Base-by-base conservation (phyloP, 2,329 filamentous ascomycete genomes). In the Apiospora saccharicola region DNA sequence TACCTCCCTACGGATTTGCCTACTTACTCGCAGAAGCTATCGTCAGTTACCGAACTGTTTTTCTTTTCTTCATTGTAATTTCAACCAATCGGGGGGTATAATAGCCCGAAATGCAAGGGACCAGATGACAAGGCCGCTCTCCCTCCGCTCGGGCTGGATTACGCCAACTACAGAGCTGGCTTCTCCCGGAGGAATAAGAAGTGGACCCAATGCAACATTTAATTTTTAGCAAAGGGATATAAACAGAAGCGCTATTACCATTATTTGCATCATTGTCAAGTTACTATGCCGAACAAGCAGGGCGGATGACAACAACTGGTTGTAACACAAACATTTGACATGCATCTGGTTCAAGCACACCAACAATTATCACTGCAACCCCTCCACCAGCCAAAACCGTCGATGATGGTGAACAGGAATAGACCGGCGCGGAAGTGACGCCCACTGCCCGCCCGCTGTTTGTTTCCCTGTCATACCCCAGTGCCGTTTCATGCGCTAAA, bases 401-500 rank as follows among this genome's bases (percentile, higher is more conserved):
- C 19, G 8, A 41, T 37, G 57, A 37, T n/a, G 19, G 30, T n/a
- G 14, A 22, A 41, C 57, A n/a, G n/a, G 30, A 41, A n/a, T 64
- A 41, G 57, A 64, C 57, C 41, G 57, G 57, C 16, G 57, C 57
- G 34, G 37, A 64, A 41, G 34, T 19, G 19, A 64, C 19, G 57
- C 30, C 57, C n/a, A 64, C 57, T 64, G 57, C n/a, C 10, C n/a
- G 57, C 57, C 57, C 57, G 57, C 57, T 64, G 57, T 64, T 41
- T 64, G 57, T 64, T 61, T 64, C 57, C 34, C 57, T 64, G 57
- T 41, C 34, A 13, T 41, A 64, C 57, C 34, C 57, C 57, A 64
- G 57, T 41, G 30, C 34, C 57, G 57, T 64, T 64, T 64, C 57
- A 64, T n/a, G 19, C 30, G 22, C 57, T 64, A 22, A 41, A 64